Evolutionary conservation across 305 asterid genomes (phyloP).

Genomic region (Fraxinus sp.): DNA sequence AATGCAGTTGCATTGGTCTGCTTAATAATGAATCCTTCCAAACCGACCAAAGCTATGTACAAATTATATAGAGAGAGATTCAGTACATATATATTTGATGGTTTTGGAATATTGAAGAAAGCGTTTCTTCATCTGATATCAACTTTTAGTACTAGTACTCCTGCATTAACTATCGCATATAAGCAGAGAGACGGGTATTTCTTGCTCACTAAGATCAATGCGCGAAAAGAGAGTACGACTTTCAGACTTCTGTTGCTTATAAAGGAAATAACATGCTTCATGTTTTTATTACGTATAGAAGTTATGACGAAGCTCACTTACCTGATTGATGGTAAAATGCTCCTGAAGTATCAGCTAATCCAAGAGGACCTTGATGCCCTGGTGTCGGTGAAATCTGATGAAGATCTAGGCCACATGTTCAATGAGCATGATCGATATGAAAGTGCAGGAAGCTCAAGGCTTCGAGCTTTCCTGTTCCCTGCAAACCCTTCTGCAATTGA

Average conservation of each 20-base stretch:
- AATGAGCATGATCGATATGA: slow-evolving; percentile 59
- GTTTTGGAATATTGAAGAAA: neutral
- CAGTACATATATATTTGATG: neutral
- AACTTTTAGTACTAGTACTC: neutral
- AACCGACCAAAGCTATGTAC: neutral
- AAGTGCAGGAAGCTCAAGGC: slow-evolving; percentile 45
- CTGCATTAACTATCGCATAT: neutral
- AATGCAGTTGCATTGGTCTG: neutral
- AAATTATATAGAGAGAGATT: too few species aligned
- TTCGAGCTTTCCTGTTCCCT: slow-evolving; percentile 77
- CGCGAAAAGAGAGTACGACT: neutral
- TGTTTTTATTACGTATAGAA: slow-evolving; percentile 36
- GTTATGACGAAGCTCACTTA: slow-evolving; percentile 71
- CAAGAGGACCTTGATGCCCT: slow-evolving; percentile 82
- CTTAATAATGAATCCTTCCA: neutral
- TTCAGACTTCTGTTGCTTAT: neutral
- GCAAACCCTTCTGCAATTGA: slow-evolving; percentile 36
- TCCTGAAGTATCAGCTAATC: slow-evolving; percentile 66
- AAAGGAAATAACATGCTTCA: neutral
- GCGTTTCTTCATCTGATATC: neutral
- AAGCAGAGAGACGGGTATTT: neutral
- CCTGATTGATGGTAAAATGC: slow-evolving; percentile 63
- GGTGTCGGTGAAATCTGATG: slow-evolving; percentile 64
- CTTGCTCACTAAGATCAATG: neutral
- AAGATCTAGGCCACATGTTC: slow-evolving; percentile 73